Evolutionary conservation across 352 stramenopile genomes (phyloP).

Genomic region (Phytophthora agathidicida): DNA sequence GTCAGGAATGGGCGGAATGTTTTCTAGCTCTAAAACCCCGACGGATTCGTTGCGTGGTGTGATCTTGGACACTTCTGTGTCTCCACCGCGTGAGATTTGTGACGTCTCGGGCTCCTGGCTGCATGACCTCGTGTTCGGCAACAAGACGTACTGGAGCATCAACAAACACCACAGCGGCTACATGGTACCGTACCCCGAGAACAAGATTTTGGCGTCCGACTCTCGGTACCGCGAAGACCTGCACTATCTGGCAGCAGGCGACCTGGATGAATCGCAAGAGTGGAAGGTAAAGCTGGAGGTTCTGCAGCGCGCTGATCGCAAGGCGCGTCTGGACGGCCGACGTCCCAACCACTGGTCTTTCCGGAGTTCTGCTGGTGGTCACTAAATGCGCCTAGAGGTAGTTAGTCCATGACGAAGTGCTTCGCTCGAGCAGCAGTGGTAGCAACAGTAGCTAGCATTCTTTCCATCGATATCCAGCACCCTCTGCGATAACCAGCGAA

Average conservation of each 20-base stretch:
- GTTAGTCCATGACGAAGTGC: slow-evolving; percentile 6
- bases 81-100: slow-evolving; percentile 59
- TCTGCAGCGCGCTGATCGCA: slow-evolving; percentile 79
- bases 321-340: slow-evolving; percentile 72
- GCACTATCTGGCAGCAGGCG: slow-evolving; percentile 62
- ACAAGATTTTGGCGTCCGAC: slow-evolving; percentile 75
- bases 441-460: slow-evolving; percentile 12
- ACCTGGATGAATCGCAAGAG: slow-evolving; percentile 83
- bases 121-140: slow-evolving; percentile 71
- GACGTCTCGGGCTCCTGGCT: slow-evolving; percentile 83
- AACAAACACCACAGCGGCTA: slow-evolving; percentile 64
- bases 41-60: slow-evolving; percentile 75
- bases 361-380: slow-evolving; percentile 39
- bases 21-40: slow-evolving; percentile 76
- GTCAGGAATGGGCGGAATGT: slow-evolving; percentile 88
- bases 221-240: slow-evolving; percentile 77
- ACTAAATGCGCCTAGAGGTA: slow-evolving; percentile 36
- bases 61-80: slow-evolving; percentile 69
- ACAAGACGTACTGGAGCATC: slow-evolving; percentile 78
- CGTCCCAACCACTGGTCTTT: slow-evolving; percentile 82
- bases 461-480: slow-evolving; percentile 1
- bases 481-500: slow-evolving; percentile 11
- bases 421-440: slow-evolving; percentile 11
- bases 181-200: slow-evolving; percentile 58
- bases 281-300: slow-evolving; percentile 87